Evolutionary conservation across 2,329 filamentous ascomycete genomes (phyloP).

Genomic region (Fusarium incarnatum): DNA sequence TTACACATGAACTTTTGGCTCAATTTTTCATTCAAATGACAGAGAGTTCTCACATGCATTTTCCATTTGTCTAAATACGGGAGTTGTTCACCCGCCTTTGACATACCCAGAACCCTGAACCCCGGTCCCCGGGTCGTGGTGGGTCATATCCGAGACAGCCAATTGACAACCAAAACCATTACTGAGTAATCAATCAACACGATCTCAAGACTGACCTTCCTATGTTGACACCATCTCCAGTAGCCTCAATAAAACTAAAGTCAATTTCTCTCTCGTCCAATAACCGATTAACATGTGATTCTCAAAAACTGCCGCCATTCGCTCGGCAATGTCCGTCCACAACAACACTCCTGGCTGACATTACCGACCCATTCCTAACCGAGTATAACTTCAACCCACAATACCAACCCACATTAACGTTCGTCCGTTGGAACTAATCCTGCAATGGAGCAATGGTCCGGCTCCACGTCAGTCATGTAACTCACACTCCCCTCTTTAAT

Average conservation of each 20-base stretch:
- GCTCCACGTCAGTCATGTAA: background rate
- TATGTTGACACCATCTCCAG: background rate
- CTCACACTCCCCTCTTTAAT: background rate
- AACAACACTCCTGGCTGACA: background rate
- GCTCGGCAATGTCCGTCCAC: background rate
- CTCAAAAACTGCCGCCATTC: background rate
- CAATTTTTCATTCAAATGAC: accelerated
- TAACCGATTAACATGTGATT: background rate
- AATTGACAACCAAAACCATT: background rate
- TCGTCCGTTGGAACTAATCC: background rate
- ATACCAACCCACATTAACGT: background rate
- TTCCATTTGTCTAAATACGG: background rate
- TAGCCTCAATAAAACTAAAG: background rate
- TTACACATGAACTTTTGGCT: accelerated
- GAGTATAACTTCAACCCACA: conserved; percentile 1
- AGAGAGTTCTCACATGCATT: background rate
- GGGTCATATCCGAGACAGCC: background rate
- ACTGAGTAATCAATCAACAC: background rate
- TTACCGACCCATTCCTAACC: background rate
- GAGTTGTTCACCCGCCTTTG: background rate
- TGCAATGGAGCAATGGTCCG: background rate
- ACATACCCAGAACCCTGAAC: background rate
- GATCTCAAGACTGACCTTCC: background rate
- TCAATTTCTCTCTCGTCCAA: background rate
- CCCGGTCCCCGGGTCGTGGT: background rate